These are phyloP conservation scores for Pichia kluyveri DNA, from an alignment of 805 yeast genomes.

Conservation along the genomic window DNA sequence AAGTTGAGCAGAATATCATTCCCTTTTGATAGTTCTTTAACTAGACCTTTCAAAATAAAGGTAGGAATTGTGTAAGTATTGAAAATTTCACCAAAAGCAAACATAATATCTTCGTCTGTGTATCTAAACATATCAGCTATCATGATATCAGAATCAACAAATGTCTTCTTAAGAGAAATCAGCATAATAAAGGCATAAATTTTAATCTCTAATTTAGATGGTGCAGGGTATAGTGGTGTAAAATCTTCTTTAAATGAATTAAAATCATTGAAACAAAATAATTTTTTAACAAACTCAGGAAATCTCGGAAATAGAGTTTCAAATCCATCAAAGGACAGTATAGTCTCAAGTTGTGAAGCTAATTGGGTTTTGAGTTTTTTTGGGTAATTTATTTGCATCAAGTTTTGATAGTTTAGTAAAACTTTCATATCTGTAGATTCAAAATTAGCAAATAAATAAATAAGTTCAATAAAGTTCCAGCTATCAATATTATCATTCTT, in stretches of 20 bases:
- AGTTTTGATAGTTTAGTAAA: not conserved
- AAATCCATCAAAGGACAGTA: not conserved
- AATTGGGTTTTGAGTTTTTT: not conserved
- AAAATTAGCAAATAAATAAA: not conserved
- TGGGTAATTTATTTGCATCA: not conserved
- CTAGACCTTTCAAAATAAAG: constrained; percentile 1
- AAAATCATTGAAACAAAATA: too few species aligned
- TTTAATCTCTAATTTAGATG: not conserved
- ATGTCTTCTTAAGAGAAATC: not conserved
- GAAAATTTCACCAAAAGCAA: constrained; percentile 2
- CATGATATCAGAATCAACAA: constrained; percentile 1
- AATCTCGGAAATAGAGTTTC: not conserved
- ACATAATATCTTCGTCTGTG: not conserved
- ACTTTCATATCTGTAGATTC: not conserved
- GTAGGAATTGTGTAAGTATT: not conserved
- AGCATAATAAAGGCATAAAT: not conserved
- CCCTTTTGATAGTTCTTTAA: not conserved
- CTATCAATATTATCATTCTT: not conserved
- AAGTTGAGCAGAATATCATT: not conserved
- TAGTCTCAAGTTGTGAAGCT: not conserved
- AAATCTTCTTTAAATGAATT: not conserved
- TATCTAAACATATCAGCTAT: constrained; percentile 7
- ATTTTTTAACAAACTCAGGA: too few species aligned
- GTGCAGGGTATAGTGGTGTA: constrained; percentile 6
- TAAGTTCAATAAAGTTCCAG: not conserved